These are phyloP conservation scores for Xylogone sp. DNA, from an alignment of 2,329 filamentous ascomycete species.

Conservation along the genomic window DNA sequence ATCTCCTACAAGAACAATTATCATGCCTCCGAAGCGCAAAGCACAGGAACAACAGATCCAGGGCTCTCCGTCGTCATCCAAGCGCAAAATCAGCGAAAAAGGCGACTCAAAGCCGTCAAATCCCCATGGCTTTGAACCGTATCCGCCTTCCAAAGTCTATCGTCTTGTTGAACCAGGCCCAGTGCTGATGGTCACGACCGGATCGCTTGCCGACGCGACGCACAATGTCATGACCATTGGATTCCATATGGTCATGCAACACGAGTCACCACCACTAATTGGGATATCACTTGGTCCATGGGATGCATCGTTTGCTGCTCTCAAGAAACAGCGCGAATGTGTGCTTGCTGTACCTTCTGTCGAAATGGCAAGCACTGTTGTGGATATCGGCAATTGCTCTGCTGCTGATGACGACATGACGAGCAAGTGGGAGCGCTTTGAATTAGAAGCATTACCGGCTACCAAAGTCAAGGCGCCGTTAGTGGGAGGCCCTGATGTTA, in stretches of 20 bases:
- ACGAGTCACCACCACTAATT: constrained; percentile 29
- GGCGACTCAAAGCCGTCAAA: not conserved
- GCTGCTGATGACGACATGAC: constrained; percentile 14
- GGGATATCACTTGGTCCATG: constrained; percentile 30
- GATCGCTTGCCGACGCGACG: constrained; percentile 72
- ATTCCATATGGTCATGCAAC: constrained; percentile 35
- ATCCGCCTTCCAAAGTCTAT: constrained; percentile 21
- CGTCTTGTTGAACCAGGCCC: constrained; percentile 33
- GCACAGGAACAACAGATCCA: not conserved
- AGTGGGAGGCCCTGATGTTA: constrained; percentile 26
- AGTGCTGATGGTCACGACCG: constrained; percentile 29
- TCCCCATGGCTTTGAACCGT: constrained; percentile 6
- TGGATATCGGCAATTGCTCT: constrained; percentile 32
- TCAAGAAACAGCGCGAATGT: constrained; percentile 28
- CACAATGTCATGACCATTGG: constrained; percentile 35
- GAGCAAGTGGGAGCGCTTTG: constrained; percentile 29
- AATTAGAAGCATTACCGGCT: constrained; percentile 25
- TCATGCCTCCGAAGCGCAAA: not conserved
- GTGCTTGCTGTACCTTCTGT: constrained; percentile 30
- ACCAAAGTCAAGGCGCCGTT: constrained; percentile 27
- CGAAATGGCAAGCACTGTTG: constrained; percentile 26
- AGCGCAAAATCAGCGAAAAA: not conserved
- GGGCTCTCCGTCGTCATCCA: not conserved
- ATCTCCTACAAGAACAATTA: too few species aligned
- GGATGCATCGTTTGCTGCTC: constrained; percentile 27